Evolutionary conservation across 2,329 filamentous ascomycete genomes (phyloP), one percentile per base, ranked within the genome.

Genomic region (Talaromyces sp.): DNA sequence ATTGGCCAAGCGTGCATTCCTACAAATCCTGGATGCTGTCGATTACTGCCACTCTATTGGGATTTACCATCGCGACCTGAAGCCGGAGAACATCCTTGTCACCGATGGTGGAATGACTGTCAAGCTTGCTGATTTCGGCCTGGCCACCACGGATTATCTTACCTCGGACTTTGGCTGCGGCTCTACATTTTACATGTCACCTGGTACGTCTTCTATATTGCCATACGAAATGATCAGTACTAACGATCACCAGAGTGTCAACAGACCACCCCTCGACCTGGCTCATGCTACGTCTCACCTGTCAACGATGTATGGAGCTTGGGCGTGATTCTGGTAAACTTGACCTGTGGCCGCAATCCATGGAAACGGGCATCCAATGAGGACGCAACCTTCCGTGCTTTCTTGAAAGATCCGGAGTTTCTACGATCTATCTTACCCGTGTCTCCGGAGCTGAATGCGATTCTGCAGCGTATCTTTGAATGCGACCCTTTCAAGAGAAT

Each of bases 101-200:
- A 90, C 91, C 72, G 90, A 97, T 81, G 84, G 89, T 69, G 94
- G 94, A 70, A 87, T 90, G 80, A 95, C 92, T 41, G 92, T 97
- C 75, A 97, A 98, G 82, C 86, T 99, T 70, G 95, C 94, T 70
- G 95, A 99, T 80, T 99, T 99, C 84, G 95, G 95, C 76, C 87
- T 99, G 63, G 95, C 95, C 66, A 98, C 93, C 27, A 88, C 88
- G 65, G 91, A 94, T 70, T 85, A 88, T 70, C 84, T 89, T 70
- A 97, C 94, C 69, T 90, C 93, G 72, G 95, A 99, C 78, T 97
- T 97, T 79, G 95, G 95, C 74, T 99, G 95, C 77, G 95, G 95
- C 68, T 98, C 95, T 37, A 98, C 94, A 14, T 98, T 98, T 75
- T 99, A 99, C 82, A 99, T 98, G 95, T 97, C 93, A 75, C 95